Base-by-base conservation (phyloP, 75 land plant species). In the Selaginella moellendorffii region DNA sequence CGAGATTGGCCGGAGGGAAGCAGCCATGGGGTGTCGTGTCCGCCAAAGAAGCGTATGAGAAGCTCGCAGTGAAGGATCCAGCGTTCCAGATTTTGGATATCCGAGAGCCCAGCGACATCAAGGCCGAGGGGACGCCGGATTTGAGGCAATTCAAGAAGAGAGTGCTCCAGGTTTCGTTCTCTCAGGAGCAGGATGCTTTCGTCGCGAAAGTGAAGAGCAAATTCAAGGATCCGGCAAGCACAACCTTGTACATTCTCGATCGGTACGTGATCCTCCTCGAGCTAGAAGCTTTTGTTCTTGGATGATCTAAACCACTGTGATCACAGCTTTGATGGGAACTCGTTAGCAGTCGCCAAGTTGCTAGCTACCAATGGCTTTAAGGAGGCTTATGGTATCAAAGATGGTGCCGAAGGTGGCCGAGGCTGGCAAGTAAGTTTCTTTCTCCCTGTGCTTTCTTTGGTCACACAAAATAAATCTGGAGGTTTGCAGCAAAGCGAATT, bases 251-350 rank as follows among this genome's bases (percentile, higher is more conserved):
- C 71, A 78, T 92, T 27, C 53, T 92, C 19, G 97, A 88, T 74
- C 79, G 91, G 97, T 92, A 80, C 77, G 91, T 19, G 28, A 14
- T 36, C 10, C n/a, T n/a, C n/a, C n/a, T n/a, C n/a, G n/a, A n/a
- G n/a, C n/a, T n/a, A n/a, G n/a, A n/a, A n/a, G n/a, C n/a, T n/a
- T n/a, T n/a, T n/a, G n/a, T n/a, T n/a, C n/a, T n/a, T n/a, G n/a
- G n/a, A n/a, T n/a, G n/a, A n/a, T n/a, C n/a, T n/a, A n/a, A n/a
- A n/a, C n/a, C 46, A 36, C 14, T 36, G 46, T 36, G 46, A 14
- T 36, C 14, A 36, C 79, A 91, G 97, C 67, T 91, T 82, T 67
- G 93, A 87, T 76, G 97, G 93, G 24, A 91, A 72, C 71, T 84
- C 97, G 53, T 75, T 80, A 66, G 65, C 77, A 28, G 84, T 84